Evolutionary conservation across 495 filamentous ascomycete genomes (phyloP).

Genomic region (Staphylotrichum longicolle): DNA sequence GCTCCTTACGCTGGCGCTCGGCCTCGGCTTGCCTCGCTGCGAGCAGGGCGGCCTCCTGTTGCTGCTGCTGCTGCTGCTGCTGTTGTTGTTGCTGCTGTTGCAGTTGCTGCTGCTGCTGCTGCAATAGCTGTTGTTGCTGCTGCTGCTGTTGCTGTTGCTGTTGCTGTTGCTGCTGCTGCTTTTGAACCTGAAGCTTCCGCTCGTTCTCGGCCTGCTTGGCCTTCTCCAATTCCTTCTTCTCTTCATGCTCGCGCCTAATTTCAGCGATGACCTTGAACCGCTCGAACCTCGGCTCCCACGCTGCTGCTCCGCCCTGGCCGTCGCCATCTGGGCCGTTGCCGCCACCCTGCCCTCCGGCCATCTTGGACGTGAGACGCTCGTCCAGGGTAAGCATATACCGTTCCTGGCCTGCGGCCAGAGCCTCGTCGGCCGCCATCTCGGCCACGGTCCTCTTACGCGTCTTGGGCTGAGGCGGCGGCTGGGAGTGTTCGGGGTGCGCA

Average conservation of each 20-base stretch:
- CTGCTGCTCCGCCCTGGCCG: constrained; percentile 62
- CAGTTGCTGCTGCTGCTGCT: constrained; percentile 56
- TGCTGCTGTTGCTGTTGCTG: constrained; percentile 52
- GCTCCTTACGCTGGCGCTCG: constrained; percentile 32
- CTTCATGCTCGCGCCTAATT: constrained; percentile 74
- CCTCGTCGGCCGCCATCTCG: constrained; percentile 91
- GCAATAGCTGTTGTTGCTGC: constrained; percentile 36
- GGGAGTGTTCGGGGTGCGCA: constrained; percentile 70
- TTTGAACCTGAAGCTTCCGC: constrained; percentile 56
- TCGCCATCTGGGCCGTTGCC: constrained; percentile 67
- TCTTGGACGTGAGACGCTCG: constrained; percentile 66
- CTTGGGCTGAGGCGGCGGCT: constrained; percentile 78
- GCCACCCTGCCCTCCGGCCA: constrained; percentile 53
- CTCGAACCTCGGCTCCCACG: constrained; percentile 85
- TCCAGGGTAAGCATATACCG: constrained; percentile 92
- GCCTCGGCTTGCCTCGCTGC: constrained; percentile 28
- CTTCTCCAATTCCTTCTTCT: constrained; percentile 64
- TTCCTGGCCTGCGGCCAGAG: constrained; percentile 81
- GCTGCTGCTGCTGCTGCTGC: constrained; percentile 20
- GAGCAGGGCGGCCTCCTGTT: constrained; percentile 20
- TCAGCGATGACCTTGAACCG: constrained; percentile 85
- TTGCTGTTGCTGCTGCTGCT: constrained; percentile 34
- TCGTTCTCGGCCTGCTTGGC: constrained; percentile 62
- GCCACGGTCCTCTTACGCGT: constrained; percentile 89
- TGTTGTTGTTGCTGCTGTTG: constrained; percentile 53